A percentile compares a stretch with the other conserved stretches of the same genome.
These are phyloP conservation scores for Murraya paniculata DNA, from an alignment of 345 rosid species.

Conservation along the genomic window DNA sequence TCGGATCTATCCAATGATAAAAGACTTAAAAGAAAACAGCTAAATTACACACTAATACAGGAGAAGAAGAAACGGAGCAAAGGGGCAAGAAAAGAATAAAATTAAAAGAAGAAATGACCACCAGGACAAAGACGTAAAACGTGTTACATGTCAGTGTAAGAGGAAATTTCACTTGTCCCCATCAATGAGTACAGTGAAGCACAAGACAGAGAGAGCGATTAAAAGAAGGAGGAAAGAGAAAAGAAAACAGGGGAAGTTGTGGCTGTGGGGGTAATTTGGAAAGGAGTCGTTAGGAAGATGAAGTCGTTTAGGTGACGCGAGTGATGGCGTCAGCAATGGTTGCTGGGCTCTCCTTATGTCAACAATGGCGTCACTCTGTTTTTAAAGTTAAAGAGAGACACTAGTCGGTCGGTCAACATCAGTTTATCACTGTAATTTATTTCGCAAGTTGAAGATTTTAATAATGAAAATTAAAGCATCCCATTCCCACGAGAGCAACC, in stretches of 20 bases:
- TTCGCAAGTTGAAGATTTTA: background rate
- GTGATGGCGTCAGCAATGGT: conserved; percentile 25
- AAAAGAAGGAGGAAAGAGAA: background rate
- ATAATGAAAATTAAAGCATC: background rate
- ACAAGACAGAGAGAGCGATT: background rate
- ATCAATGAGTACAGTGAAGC: background rate
- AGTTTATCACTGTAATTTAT: too few species aligned
- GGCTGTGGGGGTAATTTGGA: background rate
- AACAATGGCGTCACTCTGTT: conserved; percentile 21
- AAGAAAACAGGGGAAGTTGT: background rate
- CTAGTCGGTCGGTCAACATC: background rate
- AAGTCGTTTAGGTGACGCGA: conserved; percentile 32
- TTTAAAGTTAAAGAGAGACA: conserved; percentile 4
- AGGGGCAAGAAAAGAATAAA: background rate
- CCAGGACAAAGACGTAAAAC: background rate
- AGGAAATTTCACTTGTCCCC: conserved; percentile 27
- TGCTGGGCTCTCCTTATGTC: conserved; percentile 26
- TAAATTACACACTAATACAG: background rate
- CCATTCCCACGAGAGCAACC: too few species aligned
- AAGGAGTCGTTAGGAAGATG: conserved; percentile 20
- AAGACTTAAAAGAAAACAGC: background rate
- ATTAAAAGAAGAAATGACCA: background rate
- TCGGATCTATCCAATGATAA: background rate
- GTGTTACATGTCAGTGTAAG: background rate
- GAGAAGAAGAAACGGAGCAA: background rate